Evolutionary conservation across 73 alveolate genomes (phyloP).

Genomic region (Uronychia binucleata): DNA sequence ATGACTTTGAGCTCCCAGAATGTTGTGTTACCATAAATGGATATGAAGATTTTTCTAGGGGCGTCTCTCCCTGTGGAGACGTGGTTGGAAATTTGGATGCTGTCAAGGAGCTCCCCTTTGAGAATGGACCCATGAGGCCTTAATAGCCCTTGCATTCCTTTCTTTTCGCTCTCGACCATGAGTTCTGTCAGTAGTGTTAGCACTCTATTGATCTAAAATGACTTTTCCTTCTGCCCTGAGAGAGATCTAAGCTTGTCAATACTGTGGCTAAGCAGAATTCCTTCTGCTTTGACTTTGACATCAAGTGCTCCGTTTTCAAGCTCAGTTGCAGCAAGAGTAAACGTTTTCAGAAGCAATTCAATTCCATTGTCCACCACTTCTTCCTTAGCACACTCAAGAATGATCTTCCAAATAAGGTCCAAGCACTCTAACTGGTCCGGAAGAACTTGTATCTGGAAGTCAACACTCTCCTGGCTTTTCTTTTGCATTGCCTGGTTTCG

Average conservation of each 20-base stretch:
- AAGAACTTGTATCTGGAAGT: constrained; percentile 25
- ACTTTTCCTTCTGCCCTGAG: too few relatives aligned
- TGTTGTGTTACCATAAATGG: constrained; percentile 71
- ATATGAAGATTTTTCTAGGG: constrained; percentile 63
- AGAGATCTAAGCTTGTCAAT: too few relatives aligned
- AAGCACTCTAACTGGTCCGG: constrained; percentile 62
- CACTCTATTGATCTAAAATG: neutral
- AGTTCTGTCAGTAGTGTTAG: constrained; percentile 61
- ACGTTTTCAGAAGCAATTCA: constrained; percentile 54
- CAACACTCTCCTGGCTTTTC: constrained; percentile 50
- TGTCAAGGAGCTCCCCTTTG: constrained; percentile 59
- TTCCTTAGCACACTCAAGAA: constrained; percentile 38
- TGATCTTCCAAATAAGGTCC: constrained; percentile 62
- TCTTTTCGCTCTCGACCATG: constrained; percentile 75
- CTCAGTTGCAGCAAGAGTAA: constrained; percentile 2
- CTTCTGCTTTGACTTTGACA: constrained; percentile 21
- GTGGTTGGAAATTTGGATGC: constrained; percentile 47
- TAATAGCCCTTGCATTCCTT: constrained; percentile 83
- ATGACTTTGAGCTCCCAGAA: constrained; percentile 79
- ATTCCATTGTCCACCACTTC: constrained; percentile 55
- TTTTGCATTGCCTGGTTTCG: constrained; percentile 11
- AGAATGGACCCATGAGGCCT: constrained; percentile 65
- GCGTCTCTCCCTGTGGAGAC: constrained; percentile 42
- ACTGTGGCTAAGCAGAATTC: constrained; percentile 14
- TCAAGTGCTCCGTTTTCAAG: constrained; percentile 16